Conservation (phyloP, 257 asterid species). For the Oldenlandia corymbosa region DNA sequence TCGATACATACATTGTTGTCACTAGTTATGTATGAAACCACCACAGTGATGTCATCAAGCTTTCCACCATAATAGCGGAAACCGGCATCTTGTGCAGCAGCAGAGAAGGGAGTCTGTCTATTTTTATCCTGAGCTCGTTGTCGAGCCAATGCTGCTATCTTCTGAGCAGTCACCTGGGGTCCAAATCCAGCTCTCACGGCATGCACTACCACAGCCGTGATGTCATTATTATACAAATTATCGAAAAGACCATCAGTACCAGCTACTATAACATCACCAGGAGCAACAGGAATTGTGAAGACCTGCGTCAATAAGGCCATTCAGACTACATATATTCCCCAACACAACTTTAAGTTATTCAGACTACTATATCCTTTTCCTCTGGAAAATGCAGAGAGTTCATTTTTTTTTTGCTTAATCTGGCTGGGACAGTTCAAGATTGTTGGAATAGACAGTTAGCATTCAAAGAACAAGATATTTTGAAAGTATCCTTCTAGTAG, state of each 20-base stretch:
- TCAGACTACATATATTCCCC: neutral
- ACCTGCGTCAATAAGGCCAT: conserved; percentile 47
- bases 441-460: too few species aligned
- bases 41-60: conserved; percentile 89
- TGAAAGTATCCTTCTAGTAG: too few species aligned
- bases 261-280: conserved; percentile 90
- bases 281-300: conserved; percentile 75
- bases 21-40: conserved; percentile 68
- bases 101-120: conserved; percentile 91
- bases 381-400: too few species aligned
- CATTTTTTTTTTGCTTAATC: too few species aligned
- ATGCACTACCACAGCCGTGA: conserved; percentile 78
- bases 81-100: conserved; percentile 98
- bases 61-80: conserved; percentile 90
- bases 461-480: too few species aligned
- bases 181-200: conserved; percentile 77
- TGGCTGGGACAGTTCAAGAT: too few species aligned
- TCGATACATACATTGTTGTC: conserved; percentile 53
- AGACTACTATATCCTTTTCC: too few species aligned
- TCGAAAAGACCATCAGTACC: conserved; percentile 99
- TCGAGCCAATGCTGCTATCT: conserved; percentile 83
- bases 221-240: conserved; percentile 81
- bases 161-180: conserved; percentile 93
- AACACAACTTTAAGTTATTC: neutral
- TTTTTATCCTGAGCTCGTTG: conserved; percentile 83